Evolutionary conservation across 2,329 filamentous ascomycete species (phyloP).

Genomic region (Diaporthe destruens): DNA sequence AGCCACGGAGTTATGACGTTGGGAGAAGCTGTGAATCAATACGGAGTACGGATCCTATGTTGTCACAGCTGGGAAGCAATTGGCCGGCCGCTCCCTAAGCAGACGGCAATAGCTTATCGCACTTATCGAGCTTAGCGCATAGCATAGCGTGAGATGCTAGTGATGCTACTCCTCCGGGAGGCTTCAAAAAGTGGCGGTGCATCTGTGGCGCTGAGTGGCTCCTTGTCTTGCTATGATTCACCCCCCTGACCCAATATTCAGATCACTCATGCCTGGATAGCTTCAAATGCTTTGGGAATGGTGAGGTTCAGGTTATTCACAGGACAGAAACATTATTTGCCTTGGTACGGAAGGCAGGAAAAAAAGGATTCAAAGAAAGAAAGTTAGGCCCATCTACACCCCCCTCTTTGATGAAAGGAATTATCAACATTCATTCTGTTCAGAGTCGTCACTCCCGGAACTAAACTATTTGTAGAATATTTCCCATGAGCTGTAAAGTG

Average conservation of each 20-base stretch:
- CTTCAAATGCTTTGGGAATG: neutral
- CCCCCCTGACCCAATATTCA: neutral
- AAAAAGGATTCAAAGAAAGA: neutral
- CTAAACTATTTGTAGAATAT: neutral
- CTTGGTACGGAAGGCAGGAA: too few relatives aligned
- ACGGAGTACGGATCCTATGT: slow-evolving; percentile 7
- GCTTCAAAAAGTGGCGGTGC: slow-evolving; percentile 7
- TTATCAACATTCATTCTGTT: neutral
- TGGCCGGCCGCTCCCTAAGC: slow-evolving; percentile 10
- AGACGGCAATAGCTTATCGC: slow-evolving; percentile 21
- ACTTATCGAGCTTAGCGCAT: slow-evolving; percentile 24
- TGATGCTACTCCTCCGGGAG: neutral
- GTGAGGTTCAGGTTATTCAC: neutral
- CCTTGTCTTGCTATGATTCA: neutral
- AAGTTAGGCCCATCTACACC: neutral
- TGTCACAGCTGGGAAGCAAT: slow-evolving; percentile 23
- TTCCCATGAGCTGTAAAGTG: neutral
- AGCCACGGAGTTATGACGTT: neutral
- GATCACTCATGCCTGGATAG: neutral
- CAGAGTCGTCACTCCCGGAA: neutral
- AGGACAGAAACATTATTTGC: rapidly evolving
- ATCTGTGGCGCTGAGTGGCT: slow-evolving; percentile 8
- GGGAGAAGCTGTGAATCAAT: neutral
- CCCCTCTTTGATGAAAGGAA: neutral
- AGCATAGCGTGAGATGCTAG: slow-evolving; percentile 3